phyloP scores from a whole-genome alignment of 768 basidiomycete genomes.

The Amanita exitialis region DNA sequence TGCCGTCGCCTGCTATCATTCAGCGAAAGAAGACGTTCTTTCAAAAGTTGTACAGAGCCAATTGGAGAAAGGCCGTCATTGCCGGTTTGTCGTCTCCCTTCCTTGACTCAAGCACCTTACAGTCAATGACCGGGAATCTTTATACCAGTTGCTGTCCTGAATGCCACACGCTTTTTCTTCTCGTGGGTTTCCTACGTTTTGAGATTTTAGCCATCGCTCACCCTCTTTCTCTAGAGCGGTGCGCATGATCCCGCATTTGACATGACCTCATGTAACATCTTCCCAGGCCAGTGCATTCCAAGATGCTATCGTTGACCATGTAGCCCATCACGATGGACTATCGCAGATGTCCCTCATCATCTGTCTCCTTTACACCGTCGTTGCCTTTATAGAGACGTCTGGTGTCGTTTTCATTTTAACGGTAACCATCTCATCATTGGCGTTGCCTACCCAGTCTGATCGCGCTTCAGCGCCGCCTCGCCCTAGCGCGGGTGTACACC shows the following conservation, averaged over 20 bases:
- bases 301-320: slow-evolving; percentile 25
- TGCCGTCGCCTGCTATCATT: slow-evolving; percentile 7
- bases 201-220: not conserved
- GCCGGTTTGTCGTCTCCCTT: slow-evolving; percentile 17
- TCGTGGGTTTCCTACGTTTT: slow-evolving; percentile 18
- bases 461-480: slow-evolving; percentile 14
- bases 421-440: slow-evolving; percentile 9
- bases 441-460: not conserved
- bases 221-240: slow-evolving; percentile 15
- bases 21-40: slow-evolving; percentile 21
- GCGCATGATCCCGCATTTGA: not conserved
- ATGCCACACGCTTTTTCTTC: slow-evolving; percentile 26
- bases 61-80: slow-evolving; percentile 32
- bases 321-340: slow-evolving; percentile 20
- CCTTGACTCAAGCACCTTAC: not conserved
- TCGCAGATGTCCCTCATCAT: slow-evolving; percentile 27
- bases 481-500: slow-evolving; percentile 13
- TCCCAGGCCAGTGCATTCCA: slow-evolving; percentile 23
- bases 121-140: not conserved
- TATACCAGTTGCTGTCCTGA: slow-evolving; percentile 25
- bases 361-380: slow-evolving; percentile 14
- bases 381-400: slow-evolving; percentile 1
- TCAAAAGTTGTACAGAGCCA: slow-evolving; percentile 25
- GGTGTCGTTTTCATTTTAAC: slow-evolving; percentile 7
- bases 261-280: not conserved